Evolutionary conservation across 805 yeast genomes (phyloP).

Genomic region (Candida maris): DNA sequence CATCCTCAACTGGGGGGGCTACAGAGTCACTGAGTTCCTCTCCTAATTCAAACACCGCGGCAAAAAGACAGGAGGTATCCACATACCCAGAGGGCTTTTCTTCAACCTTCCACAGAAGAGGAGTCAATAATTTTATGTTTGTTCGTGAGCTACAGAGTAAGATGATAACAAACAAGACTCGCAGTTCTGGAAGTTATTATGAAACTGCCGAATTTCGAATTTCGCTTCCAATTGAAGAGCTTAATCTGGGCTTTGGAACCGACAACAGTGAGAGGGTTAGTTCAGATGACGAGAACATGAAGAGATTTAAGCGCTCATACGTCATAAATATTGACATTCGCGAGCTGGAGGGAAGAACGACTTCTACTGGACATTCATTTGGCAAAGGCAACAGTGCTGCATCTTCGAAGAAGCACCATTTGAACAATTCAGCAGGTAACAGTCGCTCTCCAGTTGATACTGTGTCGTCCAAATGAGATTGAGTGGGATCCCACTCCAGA

Average conservation of each 20-base stretch:
- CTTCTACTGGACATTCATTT: conserved; percentile 4
- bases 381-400: conserved; percentile 7
- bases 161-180: conserved; percentile 37
- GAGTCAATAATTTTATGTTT: conserved; percentile 48
- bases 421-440: background rate
- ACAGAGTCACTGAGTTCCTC: background rate
- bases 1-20: conserved; percentile 20
- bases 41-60: conserved; percentile 2
- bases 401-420: background rate
- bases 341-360: conserved; percentile 36
- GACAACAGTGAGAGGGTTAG: conserved; percentile 8
- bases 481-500: too few relatives aligned
- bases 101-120: conserved; percentile 46
- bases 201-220: conserved; percentile 41
- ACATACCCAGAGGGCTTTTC: conserved; percentile 47
- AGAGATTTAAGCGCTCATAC: conserved; percentile 34
- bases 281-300: conserved; percentile 17
- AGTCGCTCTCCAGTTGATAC: too few relatives aligned
- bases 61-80: conserved; percentile 24
- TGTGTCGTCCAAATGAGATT: too few relatives aligned
- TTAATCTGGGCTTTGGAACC: conserved; percentile 20
- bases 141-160: conserved; percentile 47
- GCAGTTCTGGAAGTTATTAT: conserved; percentile 22
- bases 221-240: conserved; percentile 36
- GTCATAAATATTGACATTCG: conserved; percentile 40